Evolutionary conservation across 768 basidiomycete species (phyloP), one percentile per base, ranked within the genome.

Genomic region (Agaricus bisporus): DNA sequence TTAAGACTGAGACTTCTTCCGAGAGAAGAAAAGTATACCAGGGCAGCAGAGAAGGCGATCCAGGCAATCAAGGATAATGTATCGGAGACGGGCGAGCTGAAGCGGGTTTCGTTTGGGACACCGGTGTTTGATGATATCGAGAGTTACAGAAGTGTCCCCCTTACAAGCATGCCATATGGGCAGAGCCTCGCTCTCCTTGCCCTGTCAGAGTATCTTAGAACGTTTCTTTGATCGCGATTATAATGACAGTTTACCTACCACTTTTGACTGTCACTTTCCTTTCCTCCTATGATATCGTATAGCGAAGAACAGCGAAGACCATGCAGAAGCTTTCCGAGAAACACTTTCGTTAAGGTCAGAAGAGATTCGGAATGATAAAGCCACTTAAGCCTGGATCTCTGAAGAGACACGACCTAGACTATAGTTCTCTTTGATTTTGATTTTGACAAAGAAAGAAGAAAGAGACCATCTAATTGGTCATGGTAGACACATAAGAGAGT

Each of bases 91-190:
- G 78, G 78, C 26, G 76, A 80, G 61, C 65, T 79, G 61, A 60
- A 64, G 60, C 66, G 74, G 47, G 73, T 75, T 46, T 78, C 76
- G 5, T 80, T 80, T 57, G 79, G 79, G 25, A 81, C 79, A 5
- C 78, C 74, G 3, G 78, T 81, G 38, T 79, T 80, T 46, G 62
- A 70, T 44, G 63, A 74, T 51, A 58, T 74, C 26, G 73, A 80
- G 46, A 73, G 69, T 51, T 81, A 79, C 62, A 76, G 73, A 59
- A 66, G 71, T 42, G 72, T 81, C 41, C 71, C 74, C n/a, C 66
- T 79, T 60, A 82, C 79, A 20, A 73, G 75, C 48, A 80, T 81
- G 79, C 79, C 79, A 11, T 81, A 80, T 58, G 79, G 80, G 12
- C 78, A 80, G 59, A 77, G 76, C 54, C 63, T 80, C 55, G 78